A percentile compares a stretch with the other conserved stretches of the same genome.
These are phyloP conservation scores for Aspergillus pseudoglaucus DNA, from an alignment of 2,329 filamentous ascomycete species.

Conservation along the genomic window DNA sequence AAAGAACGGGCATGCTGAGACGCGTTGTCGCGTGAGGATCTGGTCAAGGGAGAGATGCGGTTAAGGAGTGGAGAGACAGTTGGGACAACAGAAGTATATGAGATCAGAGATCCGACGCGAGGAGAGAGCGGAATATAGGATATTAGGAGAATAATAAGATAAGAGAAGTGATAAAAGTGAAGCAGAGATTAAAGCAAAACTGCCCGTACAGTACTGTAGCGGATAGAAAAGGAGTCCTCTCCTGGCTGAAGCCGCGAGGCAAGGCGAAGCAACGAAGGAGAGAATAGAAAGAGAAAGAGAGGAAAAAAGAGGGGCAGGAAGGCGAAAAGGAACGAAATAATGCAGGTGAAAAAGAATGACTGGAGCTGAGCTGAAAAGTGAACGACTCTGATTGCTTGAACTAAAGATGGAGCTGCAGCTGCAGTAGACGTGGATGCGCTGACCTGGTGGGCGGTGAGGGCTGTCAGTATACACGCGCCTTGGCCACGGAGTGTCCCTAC, in stretches of 20 bases:
- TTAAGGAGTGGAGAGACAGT: neutral
- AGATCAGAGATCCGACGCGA: too few relatives aligned
- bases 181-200: neutral
- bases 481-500: too few relatives aligned
- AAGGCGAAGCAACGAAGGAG: neutral
- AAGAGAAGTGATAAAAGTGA: neutral
- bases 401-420: neutral
- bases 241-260: neutral
- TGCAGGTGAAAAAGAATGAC: neutral
- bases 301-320: neutral
- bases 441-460: too few relatives aligned
- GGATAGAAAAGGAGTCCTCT: neutral
- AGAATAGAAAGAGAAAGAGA: neutral
- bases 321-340: neutral
- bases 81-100: neutral
- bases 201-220: neutral
- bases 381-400: neutral
- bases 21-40: constrained; percentile 11
- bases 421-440: neutral
- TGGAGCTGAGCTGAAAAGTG: neutral
- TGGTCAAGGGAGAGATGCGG: neutral
- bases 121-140: neutral
- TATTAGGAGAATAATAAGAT: neutral
- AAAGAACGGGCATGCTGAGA: constrained; percentile 32
- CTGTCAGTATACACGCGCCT: too few relatives aligned